phyloP scores from a whole-genome alignment of 345 rosid species.

The Ceriops tagal region DNA sequence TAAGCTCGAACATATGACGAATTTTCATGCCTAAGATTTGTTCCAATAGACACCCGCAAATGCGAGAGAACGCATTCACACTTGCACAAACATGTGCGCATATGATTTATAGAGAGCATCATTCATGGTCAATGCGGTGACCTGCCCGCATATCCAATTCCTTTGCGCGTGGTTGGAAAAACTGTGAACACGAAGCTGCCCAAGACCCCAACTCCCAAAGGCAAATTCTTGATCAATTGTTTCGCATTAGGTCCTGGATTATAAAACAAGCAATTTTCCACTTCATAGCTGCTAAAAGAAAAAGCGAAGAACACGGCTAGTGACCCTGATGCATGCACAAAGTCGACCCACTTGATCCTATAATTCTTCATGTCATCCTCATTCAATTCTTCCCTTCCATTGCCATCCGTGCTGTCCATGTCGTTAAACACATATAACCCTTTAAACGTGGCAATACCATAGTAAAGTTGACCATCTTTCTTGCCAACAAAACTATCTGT shows the following conservation, averaged over 20 bases:
- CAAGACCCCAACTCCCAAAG: slow-evolving; percentile 33
- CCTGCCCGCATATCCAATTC: slow-evolving; percentile 38
- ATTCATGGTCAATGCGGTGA: neutral
- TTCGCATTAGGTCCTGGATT: slow-evolving; percentile 19
- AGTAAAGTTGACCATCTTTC: slow-evolving; percentile 31
- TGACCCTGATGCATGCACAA: slow-evolving; percentile 46
- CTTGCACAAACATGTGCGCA: no score
- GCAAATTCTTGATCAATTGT: slow-evolving; percentile 28
- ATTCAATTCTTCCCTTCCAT: neutral
- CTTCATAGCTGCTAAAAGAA: slow-evolving; percentile 38
- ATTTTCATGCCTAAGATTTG: no score
- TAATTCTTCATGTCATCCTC: neutral
- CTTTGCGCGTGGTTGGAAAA: slow-evolving; percentile 52
- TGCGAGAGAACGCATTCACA: no score
- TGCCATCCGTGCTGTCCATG: neutral
- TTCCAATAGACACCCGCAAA: no score
- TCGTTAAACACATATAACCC: slow-evolving; percentile 39
- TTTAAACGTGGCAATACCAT: slow-evolving; percentile 39
- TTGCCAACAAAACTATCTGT: slow-evolving; percentile 43
- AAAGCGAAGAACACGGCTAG: slow-evolving; percentile 46
- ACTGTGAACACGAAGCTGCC: slow-evolving; percentile 41
- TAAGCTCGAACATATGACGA: no score
- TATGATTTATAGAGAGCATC: no score
- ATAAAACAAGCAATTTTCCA: slow-evolving; percentile 35
- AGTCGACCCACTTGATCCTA: slow-evolving; percentile 29